Conservation (phyloP, 306 rosid species). For the Lathyrus sativus region DNA sequence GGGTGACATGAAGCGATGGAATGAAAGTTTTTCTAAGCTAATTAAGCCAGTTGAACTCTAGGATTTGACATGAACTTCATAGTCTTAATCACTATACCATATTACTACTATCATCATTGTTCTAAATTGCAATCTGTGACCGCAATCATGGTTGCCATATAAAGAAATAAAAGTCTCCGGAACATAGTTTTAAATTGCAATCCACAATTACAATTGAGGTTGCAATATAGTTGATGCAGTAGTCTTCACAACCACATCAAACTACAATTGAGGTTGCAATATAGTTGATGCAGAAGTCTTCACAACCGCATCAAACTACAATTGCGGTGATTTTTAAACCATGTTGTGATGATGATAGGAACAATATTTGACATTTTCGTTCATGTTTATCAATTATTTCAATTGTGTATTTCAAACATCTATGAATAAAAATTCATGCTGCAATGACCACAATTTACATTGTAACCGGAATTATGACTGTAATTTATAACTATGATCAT, state of each 20-base stretch:
- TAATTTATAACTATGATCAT: not conserved
- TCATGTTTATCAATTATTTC: too few relatives aligned
- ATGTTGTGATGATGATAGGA: too few relatives aligned
- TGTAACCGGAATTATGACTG: not conserved
- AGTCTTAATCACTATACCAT: constrained; percentile 3
- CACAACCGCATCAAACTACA: too few relatives aligned
- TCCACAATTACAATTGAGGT: not conserved
- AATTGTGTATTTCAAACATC: too few relatives aligned
- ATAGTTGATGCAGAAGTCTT: too few relatives aligned
- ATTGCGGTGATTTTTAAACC: too few relatives aligned
- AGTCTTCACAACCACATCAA: too few relatives aligned
- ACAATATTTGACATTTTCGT: too few relatives aligned
- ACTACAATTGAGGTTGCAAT: too few relatives aligned
- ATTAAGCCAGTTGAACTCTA: constrained; percentile 49
- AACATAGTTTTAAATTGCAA: not conserved
- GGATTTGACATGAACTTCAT: constrained; percentile 75
- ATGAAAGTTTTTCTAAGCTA: constrained; percentile 67
- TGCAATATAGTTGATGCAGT: too few relatives aligned
- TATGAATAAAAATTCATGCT: too few relatives aligned
- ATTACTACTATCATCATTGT: not conserved
- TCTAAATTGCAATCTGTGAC: constrained; percentile 12
- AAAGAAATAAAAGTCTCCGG: not conserved
- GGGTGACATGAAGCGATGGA: constrained; percentile 82
- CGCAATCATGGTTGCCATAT: not conserved
- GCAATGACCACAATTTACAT: not conserved